A percentile compares a stretch with the other conserved stretches of the same genome.
Evolutionary conservation across 805 yeast genomes (phyloP).

Genomic region (Kodamaea restingae): DNA sequence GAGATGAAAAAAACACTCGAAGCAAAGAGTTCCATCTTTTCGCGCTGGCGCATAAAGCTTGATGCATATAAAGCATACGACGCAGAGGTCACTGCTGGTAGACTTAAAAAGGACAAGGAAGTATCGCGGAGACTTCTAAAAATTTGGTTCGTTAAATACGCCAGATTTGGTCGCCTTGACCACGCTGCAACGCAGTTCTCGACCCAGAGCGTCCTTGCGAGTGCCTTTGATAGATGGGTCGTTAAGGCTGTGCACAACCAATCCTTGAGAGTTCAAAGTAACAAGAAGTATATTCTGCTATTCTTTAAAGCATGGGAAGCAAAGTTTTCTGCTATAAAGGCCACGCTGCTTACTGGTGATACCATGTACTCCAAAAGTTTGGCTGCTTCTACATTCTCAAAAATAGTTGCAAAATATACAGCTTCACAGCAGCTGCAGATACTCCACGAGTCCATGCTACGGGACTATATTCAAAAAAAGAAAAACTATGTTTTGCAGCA

Average conservation of each 20-base stretch:
- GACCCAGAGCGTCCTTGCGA: not conserved
- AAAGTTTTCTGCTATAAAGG: not conserved
- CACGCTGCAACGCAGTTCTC: slow-evolving; percentile 5
- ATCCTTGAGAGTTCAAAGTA: not conserved
- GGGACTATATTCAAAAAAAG: not conserved
- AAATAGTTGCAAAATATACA: not conserved
- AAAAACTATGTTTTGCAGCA: not conserved
- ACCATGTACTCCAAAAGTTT: not conserved
- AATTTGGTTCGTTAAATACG: slow-evolving; percentile 1
- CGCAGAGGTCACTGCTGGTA: no score
- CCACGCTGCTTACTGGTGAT: not conserved
- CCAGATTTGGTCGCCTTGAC: slow-evolving; percentile 2
- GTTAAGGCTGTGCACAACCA: not conserved
- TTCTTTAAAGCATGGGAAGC: slow-evolving; percentile 1
- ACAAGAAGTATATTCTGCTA: not conserved
- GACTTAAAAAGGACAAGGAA: not conserved
- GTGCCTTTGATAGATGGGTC: slow-evolving; percentile 2
- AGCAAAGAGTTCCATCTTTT: not conserved
- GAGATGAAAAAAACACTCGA: not conserved
- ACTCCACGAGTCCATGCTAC: not conserved
- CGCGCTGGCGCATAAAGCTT: not conserved
- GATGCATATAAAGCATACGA: no score
- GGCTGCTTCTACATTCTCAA: not conserved
- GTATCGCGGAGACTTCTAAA: not conserved
- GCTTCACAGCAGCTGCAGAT: not conserved